phyloP scores from a whole-genome alignment of 1,139 yeast genomes.

The Torulaspora pretoriensis region DNA sequence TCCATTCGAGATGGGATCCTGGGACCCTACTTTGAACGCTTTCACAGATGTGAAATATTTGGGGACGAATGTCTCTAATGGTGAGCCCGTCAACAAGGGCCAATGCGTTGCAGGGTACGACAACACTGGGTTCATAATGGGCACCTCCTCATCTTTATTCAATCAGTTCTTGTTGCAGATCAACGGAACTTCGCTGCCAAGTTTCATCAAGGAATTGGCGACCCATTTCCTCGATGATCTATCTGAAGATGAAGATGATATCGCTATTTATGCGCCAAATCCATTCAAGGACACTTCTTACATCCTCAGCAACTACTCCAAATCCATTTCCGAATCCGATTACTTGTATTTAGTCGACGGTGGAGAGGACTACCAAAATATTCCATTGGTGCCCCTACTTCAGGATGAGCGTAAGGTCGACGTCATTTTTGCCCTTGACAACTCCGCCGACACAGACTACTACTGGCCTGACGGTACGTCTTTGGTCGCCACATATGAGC shows the following conservation, averaged over 20 bases:
- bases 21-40: constrained; percentile 72
- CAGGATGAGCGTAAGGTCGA: constrained; percentile 72
- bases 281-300: constrained; percentile 49
- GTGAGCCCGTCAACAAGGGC: constrained; percentile 43
- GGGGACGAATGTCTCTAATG: constrained; percentile 64
- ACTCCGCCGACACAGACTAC: constrained; percentile 69
- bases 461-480: constrained; percentile 80
- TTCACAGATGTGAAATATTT: constrained; percentile 67
- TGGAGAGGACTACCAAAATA: constrained; percentile 76
- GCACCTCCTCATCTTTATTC: constrained; percentile 76
- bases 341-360: constrained; percentile 76
- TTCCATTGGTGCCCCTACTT: constrained; percentile 73
- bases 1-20: constrained; percentile 82
- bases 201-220: constrained; percentile 46
- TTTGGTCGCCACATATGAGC: constrained; percentile 56
- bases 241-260: constrained; percentile 53
- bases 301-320: constrained; percentile 38
- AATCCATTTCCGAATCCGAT: constrained; percentile 40
- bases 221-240: constrained; percentile 44
- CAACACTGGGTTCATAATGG: constrained; percentile 71
- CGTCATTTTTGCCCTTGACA: constrained; percentile 76
- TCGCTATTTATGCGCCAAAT: constrained; percentile 70
- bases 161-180: constrained; percentile 62
- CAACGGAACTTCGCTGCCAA: constrained; percentile 50
- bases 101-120: constrained; percentile 65